Conservation (phyloP, 2,329 filamentous ascomycete genomes). For the Magnaporthiopsis rhizophila region DNA sequence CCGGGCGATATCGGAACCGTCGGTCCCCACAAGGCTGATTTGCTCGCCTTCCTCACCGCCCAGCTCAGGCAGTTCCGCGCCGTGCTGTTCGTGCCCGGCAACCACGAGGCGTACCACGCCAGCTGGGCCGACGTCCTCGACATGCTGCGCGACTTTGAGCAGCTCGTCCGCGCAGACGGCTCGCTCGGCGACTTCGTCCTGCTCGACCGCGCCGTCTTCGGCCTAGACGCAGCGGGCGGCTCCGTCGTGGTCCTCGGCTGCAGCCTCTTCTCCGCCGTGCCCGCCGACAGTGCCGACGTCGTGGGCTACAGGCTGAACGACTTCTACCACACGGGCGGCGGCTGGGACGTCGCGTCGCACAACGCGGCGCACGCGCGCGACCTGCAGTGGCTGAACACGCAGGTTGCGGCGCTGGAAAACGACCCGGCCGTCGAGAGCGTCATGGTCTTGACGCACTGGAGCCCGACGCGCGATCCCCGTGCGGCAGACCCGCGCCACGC, state of each 20-base stretch:
- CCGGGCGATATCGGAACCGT: conserved; percentile 48
- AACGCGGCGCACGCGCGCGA: conserved; percentile 29
- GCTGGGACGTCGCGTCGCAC: conserved; percentile 31
- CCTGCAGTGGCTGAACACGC: conserved; percentile 33
- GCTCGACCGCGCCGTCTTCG: conserved; percentile 24
- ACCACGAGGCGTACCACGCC: conserved; percentile 46
- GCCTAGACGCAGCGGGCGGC: conserved; percentile 8
- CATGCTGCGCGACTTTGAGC: conserved; percentile 24
- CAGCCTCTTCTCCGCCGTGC: conserved; percentile 40
- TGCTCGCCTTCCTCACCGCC: conserved; percentile 35
- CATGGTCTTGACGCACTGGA: conserved; percentile 34
- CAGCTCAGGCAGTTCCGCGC: conserved; percentile 40
- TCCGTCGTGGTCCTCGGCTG: conserved; percentile 22
- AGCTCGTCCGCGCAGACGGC: conserved; percentile 15
- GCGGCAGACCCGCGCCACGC: conserved; percentile 26
- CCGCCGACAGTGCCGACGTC: conserved; percentile 22
- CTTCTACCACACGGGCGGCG: conserved; percentile 35
- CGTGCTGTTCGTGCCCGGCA: conserved; percentile 46
- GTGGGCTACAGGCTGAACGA: conserved; percentile 40
- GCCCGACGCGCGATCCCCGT: conserved; percentile 26
- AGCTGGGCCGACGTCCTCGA: conserved; percentile 25
- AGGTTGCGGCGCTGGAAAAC: conserved; percentile 20
- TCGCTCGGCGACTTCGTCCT: conserved; percentile 30
- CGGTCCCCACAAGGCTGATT: conserved; percentile 29
- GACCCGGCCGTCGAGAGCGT: conserved; percentile 17